These are phyloP conservation scores for Pleurotus tuber-regium DNA, from an alignment of 768 basidiomycete genomes.

Conservation along the genomic window DNA sequence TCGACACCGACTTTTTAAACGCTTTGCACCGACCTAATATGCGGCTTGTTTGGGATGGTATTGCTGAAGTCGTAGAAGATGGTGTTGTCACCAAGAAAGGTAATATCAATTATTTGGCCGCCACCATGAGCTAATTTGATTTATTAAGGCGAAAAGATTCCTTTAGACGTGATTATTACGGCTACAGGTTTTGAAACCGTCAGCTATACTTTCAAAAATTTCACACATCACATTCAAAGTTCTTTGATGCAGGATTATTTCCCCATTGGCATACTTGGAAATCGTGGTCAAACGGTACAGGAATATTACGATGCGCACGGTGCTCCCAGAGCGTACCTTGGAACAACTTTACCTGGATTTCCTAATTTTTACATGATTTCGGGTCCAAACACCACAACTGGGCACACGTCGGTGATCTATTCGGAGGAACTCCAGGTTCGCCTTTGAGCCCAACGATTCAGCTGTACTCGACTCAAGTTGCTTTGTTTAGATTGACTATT, in stretches of 20 bases:
- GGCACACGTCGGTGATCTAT: constrained; percentile 43
- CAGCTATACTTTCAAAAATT: not conserved
- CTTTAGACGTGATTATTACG: constrained; percentile 38
- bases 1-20: constrained; percentile 45
- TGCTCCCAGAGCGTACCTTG: constrained; percentile 43
- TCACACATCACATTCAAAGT: not conserved
- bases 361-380: constrained; percentile 42
- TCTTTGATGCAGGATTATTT: constrained; percentile 26
- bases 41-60: constrained; percentile 37
- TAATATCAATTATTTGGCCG: constrained; percentile 8
- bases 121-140: not conserved
- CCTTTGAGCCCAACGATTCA: not conserved
- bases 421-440: constrained; percentile 41
- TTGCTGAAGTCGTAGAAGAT: constrained; percentile 35
- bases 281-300: constrained; percentile 28
- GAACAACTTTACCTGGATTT: constrained; percentile 42
- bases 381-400: constrained; percentile 44
- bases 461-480: not conserved
- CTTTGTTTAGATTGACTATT: constrained; percentile 36
- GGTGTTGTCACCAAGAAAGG: constrained; percentile 43
- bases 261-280: constrained; percentile 31
- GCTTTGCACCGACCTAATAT: constrained; percentile 46
- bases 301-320: constrained; percentile 36
- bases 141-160: constrained; percentile 27
- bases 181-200: constrained; percentile 35